phyloP scores from a whole-genome alignment of 78 protist genomes.

The Bodo saltans region DNA sequence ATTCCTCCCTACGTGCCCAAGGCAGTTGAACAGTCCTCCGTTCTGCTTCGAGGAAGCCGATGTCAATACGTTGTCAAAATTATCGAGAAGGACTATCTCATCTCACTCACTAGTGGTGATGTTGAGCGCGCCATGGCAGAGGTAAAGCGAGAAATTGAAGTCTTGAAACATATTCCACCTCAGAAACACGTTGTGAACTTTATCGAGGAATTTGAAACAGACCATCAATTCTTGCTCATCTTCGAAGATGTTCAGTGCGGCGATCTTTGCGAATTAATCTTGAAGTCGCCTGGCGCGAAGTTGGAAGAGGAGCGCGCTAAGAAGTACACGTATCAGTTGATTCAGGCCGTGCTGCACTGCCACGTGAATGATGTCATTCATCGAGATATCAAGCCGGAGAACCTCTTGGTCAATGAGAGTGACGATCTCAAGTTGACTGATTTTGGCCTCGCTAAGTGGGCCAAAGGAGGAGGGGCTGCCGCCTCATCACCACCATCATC shows the following conservation, averaged over 20 bases:
- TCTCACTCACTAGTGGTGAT: not conserved
- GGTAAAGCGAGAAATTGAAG: conserved; percentile 13
- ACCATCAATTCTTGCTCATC: conserved; percentile 33
- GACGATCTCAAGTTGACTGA: conserved; percentile 53
- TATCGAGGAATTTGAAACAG: conserved; percentile 25
- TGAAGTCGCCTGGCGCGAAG: not conserved
- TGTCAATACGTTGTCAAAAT: conserved; percentile 1
- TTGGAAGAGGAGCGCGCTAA: conserved; percentile 6
- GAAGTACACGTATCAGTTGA: not conserved
- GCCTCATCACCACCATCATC: no score
- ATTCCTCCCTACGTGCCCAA: not conserved
- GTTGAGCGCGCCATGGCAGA: conserved; percentile 5
- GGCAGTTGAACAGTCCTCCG: not conserved
- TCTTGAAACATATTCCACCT: conserved; percentile 16
- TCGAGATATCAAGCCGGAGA: conserved; percentile 42
- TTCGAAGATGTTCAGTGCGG: conserved; percentile 42
- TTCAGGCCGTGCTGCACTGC: conserved; percentile 21
- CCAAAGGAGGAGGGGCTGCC: not conserved
- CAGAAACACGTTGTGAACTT: conserved; percentile 27
- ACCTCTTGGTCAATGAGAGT: not conserved
- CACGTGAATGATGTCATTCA: conserved; percentile 14
- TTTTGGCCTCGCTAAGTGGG: conserved; percentile 56
- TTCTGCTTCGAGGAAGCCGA: no score
- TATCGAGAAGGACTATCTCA: conserved; percentile 9
- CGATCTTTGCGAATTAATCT: conserved; percentile 51